phyloP scores from a whole-genome alignment of 768 basidiomycete genomes.

The Suillus sp. region DNA sequence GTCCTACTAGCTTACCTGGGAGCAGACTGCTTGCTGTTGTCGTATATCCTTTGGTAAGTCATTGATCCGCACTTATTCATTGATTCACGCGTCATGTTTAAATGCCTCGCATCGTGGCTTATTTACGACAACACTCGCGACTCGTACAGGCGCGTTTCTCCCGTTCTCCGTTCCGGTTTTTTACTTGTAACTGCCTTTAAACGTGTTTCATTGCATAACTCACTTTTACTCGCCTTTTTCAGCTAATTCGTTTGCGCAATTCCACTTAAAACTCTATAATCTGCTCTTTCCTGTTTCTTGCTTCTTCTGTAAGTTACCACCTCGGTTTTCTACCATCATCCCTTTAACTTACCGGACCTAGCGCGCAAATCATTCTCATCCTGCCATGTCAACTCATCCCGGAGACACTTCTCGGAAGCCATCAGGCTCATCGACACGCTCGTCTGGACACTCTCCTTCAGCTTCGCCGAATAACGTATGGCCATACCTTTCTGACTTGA shows the following conservation, averaged over 20 bases:
- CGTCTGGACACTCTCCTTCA: slow-evolving; percentile 62
- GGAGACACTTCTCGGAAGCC: slow-evolving; percentile 62
- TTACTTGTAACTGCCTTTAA: slow-evolving; percentile 19
- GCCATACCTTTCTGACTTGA: slow-evolving; percentile 1
- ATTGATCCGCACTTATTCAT: slow-evolving; percentile 9
- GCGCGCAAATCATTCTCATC: slow-evolving; percentile 31
- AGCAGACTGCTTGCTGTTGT: slow-evolving; percentile 3
- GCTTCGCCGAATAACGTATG: slow-evolving; percentile 61
- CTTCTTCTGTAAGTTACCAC: slow-evolving; percentile 31
- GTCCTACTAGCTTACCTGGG: slow-evolving; percentile 19
- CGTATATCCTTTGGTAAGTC: slow-evolving; percentile 36
- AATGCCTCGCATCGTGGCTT: slow-evolving; percentile 32
- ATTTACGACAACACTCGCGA: slow-evolving; percentile 34
- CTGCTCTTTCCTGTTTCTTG: slow-evolving; percentile 24
- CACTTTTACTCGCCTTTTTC: slow-evolving; percentile 26
- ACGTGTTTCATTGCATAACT: slow-evolving; percentile 29
- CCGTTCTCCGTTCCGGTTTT: slow-evolving; percentile 35
- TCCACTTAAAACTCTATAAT: slow-evolving; percentile 37
- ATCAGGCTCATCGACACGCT: slow-evolving; percentile 69
- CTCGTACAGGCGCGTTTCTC: slow-evolving; percentile 31
- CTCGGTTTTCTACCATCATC: slow-evolving; percentile 20
- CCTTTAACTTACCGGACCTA: slow-evolving; percentile 20
- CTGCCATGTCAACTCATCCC: slow-evolving; percentile 36
- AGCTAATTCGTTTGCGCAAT: slow-evolving; percentile 38
- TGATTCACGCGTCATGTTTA: slow-evolving; percentile 32